Evolutionary conservation across 345 rosid species (phyloP).

Genomic region (Populus pruinosa): DNA sequence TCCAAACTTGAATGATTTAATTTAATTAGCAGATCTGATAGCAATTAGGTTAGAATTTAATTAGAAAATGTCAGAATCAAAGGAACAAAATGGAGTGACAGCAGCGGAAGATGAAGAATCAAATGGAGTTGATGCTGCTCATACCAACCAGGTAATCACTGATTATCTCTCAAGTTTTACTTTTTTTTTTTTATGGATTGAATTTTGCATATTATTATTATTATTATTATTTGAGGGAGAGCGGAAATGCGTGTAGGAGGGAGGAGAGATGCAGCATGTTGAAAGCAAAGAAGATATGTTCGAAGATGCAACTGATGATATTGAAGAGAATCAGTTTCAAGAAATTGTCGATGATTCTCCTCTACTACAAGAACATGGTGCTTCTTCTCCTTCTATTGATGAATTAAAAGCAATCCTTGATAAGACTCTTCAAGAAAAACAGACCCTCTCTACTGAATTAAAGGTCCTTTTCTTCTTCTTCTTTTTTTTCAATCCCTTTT

Average conservation of each 20-base stretch:
- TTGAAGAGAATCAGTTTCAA: constrained; percentile 32
- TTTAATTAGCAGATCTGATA: constrained; percentile 28
- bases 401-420: background rate
- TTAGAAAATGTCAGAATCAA: constrained; percentile 42
- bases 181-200: background rate
- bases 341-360: constrained; percentile 14
- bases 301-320: constrained; percentile 83
- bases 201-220: background rate
- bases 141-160: constrained; percentile 25
- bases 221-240: background rate
- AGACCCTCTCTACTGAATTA: background rate
- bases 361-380: constrained; percentile 2
- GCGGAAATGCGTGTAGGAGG: constrained; percentile 18
- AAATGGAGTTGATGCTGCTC: constrained; percentile 3
- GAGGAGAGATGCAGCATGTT: constrained; percentile 23
- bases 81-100: constrained; percentile 18
- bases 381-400: background rate
- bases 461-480: constrained; percentile 2
- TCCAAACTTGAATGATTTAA: background rate
- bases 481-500: background rate
- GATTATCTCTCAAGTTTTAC: background rate
- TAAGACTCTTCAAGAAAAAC: background rate
- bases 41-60: constrained; percentile 18
- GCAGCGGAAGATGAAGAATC: constrained; percentile 1
- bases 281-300: constrained; percentile 88